Evolutionary conservation across 2,329 filamentous ascomycete species (phyloP).

Genomic region (Endoconidiophora polonica): DNA sequence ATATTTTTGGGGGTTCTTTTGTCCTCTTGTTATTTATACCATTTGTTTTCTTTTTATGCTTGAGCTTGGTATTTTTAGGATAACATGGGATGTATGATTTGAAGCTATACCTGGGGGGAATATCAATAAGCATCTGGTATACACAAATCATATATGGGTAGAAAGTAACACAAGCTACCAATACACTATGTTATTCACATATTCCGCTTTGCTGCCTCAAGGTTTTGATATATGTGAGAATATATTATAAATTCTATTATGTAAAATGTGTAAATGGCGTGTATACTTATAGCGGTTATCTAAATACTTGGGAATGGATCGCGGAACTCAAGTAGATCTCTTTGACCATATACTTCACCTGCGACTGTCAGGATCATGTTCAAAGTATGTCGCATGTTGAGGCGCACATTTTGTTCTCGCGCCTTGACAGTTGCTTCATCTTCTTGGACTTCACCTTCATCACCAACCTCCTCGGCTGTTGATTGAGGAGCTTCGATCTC

Average conservation of each 20-base stretch:
- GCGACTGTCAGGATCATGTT: slow-evolving; percentile 85
- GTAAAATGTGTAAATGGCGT: not conserved
- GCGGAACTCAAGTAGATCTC: slow-evolving; percentile 64
- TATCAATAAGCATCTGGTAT: no score
- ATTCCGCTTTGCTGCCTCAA: not conserved
- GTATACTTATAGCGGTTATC: not conserved
- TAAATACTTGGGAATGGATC: slow-evolving; percentile 38
- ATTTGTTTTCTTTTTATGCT: not conserved
- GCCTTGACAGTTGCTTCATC: slow-evolving; percentile 16
- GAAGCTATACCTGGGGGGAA: no score
- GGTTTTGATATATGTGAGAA: no score
- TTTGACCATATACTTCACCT: slow-evolving; percentile 78
- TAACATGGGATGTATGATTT: no score
- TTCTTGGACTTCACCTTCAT: slow-evolving; percentile 18
- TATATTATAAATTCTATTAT: no score
- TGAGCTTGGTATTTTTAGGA: not conserved
- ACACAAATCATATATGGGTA: no score
- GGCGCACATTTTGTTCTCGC: slow-evolving; percentile 21
- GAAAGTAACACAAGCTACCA: no score
- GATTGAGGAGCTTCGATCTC: slow-evolving; percentile 16
- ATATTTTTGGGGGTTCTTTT: not conserved
- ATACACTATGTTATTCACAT: no score
- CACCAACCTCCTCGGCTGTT: slow-evolving; percentile 12
- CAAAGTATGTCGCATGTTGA: slow-evolving; percentile 52
- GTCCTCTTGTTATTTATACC: not conserved